phyloP scores from a whole-genome alignment of 768 basidiomycete genomes.

The Coprinellus aureogranulatus region DNA sequence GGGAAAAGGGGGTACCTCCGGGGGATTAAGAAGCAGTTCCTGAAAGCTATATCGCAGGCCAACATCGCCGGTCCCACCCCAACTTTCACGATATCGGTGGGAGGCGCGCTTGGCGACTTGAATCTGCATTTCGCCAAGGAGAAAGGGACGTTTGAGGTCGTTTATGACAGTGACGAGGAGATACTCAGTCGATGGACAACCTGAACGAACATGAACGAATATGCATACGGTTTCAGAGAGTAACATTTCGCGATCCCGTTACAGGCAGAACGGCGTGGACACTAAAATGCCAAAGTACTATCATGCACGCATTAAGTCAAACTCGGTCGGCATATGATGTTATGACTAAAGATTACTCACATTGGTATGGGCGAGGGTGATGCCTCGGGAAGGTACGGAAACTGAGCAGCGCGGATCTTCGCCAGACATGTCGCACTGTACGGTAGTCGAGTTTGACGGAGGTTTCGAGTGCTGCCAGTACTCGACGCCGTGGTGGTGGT shows the following conservation, averaged over 20 bases:
- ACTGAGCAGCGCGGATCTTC: conserved; percentile 51
- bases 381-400: conserved; percentile 43
- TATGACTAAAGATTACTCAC: conserved; percentile 24
- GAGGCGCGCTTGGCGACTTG: no score
- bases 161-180: no score
- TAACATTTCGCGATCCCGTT: no score
- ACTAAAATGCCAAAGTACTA: conserved; percentile 41
- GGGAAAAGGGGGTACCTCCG: neutral
- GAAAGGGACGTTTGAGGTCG: no score
- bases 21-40: neutral
- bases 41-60: no score
- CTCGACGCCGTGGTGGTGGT: conserved; percentile 54
- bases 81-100: no score
- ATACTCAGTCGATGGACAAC: no score
- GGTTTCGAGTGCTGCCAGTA: conserved; percentile 51
- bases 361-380: conserved; percentile 45
- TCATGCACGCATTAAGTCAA: neutral
- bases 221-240: no score
- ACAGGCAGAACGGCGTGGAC: conserved; percentile 39
- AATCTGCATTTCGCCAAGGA: no score
- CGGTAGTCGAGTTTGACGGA: conserved; percentile 36
- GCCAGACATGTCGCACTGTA: conserved; percentile 42
- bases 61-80: no score
- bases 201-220: no score
- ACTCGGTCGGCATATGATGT: neutral